Conservation (phyloP, 345 rosid genomes). For the Gossypium raimondii region DNA sequence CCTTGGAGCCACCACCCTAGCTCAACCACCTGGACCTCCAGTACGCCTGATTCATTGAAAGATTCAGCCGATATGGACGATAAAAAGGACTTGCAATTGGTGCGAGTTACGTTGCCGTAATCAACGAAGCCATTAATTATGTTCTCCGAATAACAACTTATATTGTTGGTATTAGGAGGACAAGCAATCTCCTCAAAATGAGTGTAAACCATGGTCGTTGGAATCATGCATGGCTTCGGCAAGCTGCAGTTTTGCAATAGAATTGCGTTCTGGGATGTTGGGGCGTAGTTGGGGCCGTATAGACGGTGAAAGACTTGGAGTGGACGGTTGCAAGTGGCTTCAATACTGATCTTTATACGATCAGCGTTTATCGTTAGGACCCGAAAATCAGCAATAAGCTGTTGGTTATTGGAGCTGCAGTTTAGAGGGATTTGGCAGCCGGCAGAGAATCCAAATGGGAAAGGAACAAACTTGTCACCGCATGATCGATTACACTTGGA, state of each 20-base stretch:
- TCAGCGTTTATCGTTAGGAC: slow-evolving; percentile 18
- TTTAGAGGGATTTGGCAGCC: slow-evolving; percentile 46
- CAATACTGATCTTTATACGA: slow-evolving; percentile 30
- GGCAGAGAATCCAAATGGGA: slow-evolving; percentile 66
- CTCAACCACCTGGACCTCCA: slow-evolving; percentile 39
- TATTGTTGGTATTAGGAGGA: not conserved
- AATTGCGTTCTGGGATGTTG: slow-evolving; percentile 36
- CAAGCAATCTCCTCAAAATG: slow-evolving; percentile 27
- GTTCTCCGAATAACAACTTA: slow-evolving; percentile 33
- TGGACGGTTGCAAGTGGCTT: slow-evolving; percentile 47
- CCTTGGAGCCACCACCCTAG: slow-evolving; percentile 67
- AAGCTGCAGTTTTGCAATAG: slow-evolving; percentile 39
- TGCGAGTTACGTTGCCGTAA: slow-evolving; percentile 3
- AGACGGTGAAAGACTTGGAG: slow-evolving; percentile 33
- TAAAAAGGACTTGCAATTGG: slow-evolving; percentile 38
- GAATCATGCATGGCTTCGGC: slow-evolving; percentile 24
- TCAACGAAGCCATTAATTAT: slow-evolving; percentile 14
- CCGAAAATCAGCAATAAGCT: slow-evolving; percentile 21
- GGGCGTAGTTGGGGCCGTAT: slow-evolving; percentile 39
- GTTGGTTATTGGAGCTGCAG: slow-evolving; percentile 31
- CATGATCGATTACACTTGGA: slow-evolving; percentile 38
- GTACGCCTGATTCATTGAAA: slow-evolving; percentile 20
- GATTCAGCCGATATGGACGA: slow-evolving; percentile 42
- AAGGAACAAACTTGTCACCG: slow-evolving; percentile 18
- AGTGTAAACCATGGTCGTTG: slow-evolving; percentile 27